Conservation (phyloP, 805 yeast species). For the Myxozyma nipponensis region DNA sequence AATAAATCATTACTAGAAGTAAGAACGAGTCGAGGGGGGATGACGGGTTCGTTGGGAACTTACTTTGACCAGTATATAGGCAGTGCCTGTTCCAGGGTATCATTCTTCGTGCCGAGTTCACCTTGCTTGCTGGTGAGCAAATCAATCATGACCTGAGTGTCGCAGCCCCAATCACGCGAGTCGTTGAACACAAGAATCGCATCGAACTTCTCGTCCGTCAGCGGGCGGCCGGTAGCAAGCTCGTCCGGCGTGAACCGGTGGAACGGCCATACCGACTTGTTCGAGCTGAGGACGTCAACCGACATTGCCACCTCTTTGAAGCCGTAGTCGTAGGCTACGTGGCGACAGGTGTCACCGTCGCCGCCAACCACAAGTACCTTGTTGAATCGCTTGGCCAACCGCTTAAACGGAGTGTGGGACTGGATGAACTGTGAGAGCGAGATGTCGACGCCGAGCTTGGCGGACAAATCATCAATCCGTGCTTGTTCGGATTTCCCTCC, state of each 20-base stretch:
- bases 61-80: constrained; percentile 24
- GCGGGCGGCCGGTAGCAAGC: constrained; percentile 43
- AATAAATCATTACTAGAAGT: constrained; percentile 80
- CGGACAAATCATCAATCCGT: constrained; percentile 53
- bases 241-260: constrained; percentile 51
- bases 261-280: constrained; percentile 65
- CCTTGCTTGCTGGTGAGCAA: constrained; percentile 63
- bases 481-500: constrained; percentile 71
- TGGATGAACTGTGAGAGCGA: constrained; percentile 67
- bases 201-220: constrained; percentile 47
- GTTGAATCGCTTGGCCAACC: constrained; percentile 49
- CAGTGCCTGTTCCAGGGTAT: constrained; percentile 19
- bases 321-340: constrained; percentile 69
- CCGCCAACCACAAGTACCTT: constrained; percentile 86
- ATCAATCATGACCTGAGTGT: constrained; percentile 72
- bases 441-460: constrained; percentile 45
- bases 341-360: constrained; percentile 59
- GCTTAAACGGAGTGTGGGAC: constrained; percentile 81
- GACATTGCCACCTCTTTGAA: constrained; percentile 71
- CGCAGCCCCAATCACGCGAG: constrained; percentile 84
- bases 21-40: constrained; percentile 49
- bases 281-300: constrained; percentile 58
- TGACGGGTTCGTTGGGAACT: not conserved
- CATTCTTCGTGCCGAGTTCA: constrained; percentile 56
- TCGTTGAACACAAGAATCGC: constrained; percentile 82